These are phyloP conservation scores for Candida maesae DNA, from an alignment of 805 yeast species.

Conservation along the genomic window DNA sequence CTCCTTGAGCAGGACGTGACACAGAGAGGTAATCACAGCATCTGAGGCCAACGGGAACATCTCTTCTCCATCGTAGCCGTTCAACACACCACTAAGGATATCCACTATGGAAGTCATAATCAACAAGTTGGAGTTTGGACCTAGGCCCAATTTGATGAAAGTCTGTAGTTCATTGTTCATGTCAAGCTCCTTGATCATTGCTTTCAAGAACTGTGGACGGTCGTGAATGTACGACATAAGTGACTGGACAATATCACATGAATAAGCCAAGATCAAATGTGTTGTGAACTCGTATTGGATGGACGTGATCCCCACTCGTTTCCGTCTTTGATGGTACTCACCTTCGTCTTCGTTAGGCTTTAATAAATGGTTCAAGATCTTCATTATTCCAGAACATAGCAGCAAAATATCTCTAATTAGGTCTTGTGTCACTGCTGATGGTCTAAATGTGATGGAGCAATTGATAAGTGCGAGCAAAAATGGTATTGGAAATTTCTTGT, in stretches of 20 bases:
- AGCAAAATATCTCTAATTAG: conserved; percentile 26
- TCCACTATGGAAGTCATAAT: conserved; percentile 51
- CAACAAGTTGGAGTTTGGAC: conserved; percentile 48
- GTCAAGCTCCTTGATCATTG: conserved; percentile 2
- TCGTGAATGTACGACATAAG: conserved; percentile 26
- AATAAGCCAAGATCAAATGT: conserved; percentile 44
- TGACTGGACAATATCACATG: conserved; percentile 55
- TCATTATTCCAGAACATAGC: neutral
- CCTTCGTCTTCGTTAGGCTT: conserved; percentile 26
- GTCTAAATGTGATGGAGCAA: conserved; percentile 53
- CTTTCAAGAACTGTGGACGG: conserved; percentile 8
- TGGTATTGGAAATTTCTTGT: conserved; percentile 42
- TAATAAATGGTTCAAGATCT: conserved; percentile 6
- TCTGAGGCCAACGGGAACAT: conserved; percentile 12
- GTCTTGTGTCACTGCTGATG: conserved; percentile 51
- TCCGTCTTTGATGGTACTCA: conserved; percentile 21
- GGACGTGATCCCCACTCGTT: conserved; percentile 27
- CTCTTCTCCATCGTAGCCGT: conserved; percentile 16
- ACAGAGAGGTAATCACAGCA: conserved; percentile 28
- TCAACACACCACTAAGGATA: conserved; percentile 43
- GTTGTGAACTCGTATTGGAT: conserved; percentile 47
- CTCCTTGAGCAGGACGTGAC: conserved; percentile 39
- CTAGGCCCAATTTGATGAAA: conserved; percentile 39
- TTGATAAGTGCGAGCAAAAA: conserved; percentile 56
- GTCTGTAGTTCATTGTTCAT: conserved; percentile 23